Percentiles rank a stretch among this genome's conserved stretches.
Evolutionary conservation across 2,329 filamentous ascomycete species (phyloP).

Genomic region (Davidsoniella eucalypti): DNA sequence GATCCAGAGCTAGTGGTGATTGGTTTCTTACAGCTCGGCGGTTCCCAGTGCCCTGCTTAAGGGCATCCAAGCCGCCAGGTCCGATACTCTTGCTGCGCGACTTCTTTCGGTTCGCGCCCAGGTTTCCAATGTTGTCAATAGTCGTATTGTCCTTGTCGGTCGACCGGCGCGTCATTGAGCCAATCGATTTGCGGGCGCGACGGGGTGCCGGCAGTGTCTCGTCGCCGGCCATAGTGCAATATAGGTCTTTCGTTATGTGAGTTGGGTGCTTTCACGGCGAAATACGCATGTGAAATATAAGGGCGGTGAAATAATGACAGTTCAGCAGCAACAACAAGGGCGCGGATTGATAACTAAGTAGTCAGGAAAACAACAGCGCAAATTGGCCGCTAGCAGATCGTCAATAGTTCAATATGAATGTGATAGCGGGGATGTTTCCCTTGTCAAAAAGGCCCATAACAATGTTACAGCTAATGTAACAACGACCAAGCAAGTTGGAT

Average conservation of each 20-base stretch:
- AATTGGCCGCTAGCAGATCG: too few relatives aligned
- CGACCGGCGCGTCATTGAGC: conserved; percentile 32
- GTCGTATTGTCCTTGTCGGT: conserved; percentile 62
- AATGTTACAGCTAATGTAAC: neutral
- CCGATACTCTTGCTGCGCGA: conserved; percentile 92
- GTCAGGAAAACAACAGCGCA: too few relatives aligned
- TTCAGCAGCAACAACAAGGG: too few relatives aligned
- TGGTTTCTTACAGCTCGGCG: conserved; percentile 50
- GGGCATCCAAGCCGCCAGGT: conserved; percentile 70
- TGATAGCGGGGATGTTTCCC: too few relatives aligned
- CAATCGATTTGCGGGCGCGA: conserved; percentile 56
- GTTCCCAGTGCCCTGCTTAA: conserved; percentile 61
- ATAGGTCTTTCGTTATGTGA: neutral
- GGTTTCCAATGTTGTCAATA: conserved; percentile 41
- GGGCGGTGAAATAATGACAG: neutral
- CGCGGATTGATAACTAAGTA: too few relatives aligned
- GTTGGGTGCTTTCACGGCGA: too few relatives aligned
- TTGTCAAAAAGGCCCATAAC: neutral
- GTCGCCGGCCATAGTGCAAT: conserved; percentile 9
- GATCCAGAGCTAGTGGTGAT: neutral
- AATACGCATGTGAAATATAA: neutral
- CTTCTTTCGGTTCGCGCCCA: conserved; percentile 43
- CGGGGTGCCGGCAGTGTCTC: conserved; percentile 37
- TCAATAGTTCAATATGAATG: too few relatives aligned
- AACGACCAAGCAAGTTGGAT: neutral